phyloP scores from a whole-genome alignment of 495 filamentous ascomycete genomes.

The Hypoxylon trugodes region DNA sequence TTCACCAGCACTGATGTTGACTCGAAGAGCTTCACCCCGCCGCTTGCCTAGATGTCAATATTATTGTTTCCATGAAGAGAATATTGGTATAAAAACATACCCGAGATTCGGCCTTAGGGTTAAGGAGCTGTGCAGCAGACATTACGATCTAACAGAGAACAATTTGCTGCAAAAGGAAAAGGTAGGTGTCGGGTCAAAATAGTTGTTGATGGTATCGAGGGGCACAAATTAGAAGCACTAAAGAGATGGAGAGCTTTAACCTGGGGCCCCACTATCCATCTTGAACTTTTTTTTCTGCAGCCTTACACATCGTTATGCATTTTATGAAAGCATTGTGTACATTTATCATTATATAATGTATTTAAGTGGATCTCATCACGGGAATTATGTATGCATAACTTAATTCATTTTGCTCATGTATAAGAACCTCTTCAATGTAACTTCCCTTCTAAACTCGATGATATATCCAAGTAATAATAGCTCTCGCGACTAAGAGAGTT shows the following conservation, averaged over 20 bases:
- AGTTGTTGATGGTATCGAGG: slow-evolving; percentile 33
- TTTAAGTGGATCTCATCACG: too few species aligned
- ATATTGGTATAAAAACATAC: slow-evolving; percentile 58
- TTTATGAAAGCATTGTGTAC: slow-evolving; percentile 1
- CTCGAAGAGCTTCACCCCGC: slow-evolving; percentile 91
- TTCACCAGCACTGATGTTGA: slow-evolving; percentile 97
- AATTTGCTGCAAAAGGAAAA: slow-evolving; percentile 2
- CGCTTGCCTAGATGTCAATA: slow-evolving; percentile 63
- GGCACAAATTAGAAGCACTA: slow-evolving; percentile 9
- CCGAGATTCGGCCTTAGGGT: slow-evolving; percentile 97
- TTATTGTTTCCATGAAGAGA: slow-evolving; percentile 49
- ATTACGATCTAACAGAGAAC: slow-evolving; percentile 53
- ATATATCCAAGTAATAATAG: too few species aligned
- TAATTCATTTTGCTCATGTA: too few species aligned
- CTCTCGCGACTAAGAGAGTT: too few species aligned
- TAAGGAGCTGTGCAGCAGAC: slow-evolving; percentile 95
- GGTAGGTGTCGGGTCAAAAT: slow-evolving; percentile 23
- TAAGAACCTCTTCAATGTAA: too few species aligned
- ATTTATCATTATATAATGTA: too few species aligned
- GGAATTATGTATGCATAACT: too few species aligned
- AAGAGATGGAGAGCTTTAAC: slow-evolving; percentile 14
- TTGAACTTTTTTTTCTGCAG: slow-evolving; percentile 50
- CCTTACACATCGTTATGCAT: slow-evolving; percentile 6
- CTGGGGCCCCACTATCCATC: slow-evolving; percentile 18
- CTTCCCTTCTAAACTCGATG: too few species aligned